These are phyloP conservation scores for Begonia loranthoides DNA, from an alignment of 306 rosid species.

Conservation along the genomic window DNA sequence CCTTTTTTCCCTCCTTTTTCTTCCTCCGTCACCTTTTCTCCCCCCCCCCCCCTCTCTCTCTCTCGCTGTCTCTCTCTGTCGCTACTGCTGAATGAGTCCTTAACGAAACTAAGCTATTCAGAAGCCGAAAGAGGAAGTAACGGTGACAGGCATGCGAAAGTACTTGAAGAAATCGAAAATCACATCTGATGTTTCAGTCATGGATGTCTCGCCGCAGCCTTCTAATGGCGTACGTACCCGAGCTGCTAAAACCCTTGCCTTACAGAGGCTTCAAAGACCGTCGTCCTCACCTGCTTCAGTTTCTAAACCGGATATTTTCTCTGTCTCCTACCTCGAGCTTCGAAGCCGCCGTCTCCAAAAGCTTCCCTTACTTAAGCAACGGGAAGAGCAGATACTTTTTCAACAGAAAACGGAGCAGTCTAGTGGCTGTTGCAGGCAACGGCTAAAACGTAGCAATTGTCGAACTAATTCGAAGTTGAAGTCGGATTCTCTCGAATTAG, in stretches of 20 bases:
- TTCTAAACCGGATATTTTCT: constrained; percentile 17
- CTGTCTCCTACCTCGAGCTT: constrained; percentile 57
- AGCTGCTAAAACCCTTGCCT: constrained; percentile 53
- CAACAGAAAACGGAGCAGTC: constrained; percentile 5
- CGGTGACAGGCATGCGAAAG: constrained; percentile 40
- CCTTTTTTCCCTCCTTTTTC: neutral
- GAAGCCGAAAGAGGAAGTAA: no score
- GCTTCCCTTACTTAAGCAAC: constrained; percentile 15
- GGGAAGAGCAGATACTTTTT: no score
- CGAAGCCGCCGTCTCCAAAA: constrained; percentile 79
- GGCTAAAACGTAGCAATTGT: constrained; percentile 3
- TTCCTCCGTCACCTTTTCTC: constrained; percentile 3
- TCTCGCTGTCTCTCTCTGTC: neutral
- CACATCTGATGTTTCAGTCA: constrained; percentile 32
- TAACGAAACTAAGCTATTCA: neutral
- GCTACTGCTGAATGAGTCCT: constrained; percentile 5
- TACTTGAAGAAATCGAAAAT: constrained; percentile 66
- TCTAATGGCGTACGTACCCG: constrained; percentile 73
- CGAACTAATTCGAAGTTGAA: constrained; percentile 17
- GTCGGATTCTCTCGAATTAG: constrained; percentile 9
- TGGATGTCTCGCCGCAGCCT: constrained; percentile 43
- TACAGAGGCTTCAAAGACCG: constrained; percentile 31
- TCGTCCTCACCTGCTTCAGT: constrained; percentile 1
- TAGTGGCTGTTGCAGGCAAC: constrained; percentile 13
- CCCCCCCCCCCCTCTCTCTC: constrained; percentile 6